phyloP scores from a whole-genome alignment of 179 eudicot genomes.

The Corrigiola litoralis region DNA sequence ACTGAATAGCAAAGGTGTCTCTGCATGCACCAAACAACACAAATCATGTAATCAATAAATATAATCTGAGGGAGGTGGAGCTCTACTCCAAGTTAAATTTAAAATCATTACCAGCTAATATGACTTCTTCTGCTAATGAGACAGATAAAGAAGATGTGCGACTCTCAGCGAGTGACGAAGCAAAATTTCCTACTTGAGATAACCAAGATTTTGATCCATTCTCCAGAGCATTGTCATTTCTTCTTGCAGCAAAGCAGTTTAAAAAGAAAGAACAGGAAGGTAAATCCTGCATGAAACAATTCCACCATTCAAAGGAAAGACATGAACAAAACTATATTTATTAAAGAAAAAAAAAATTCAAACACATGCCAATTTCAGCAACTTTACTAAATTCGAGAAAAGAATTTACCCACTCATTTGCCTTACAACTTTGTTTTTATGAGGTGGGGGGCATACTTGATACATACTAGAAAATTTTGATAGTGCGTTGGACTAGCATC shows the following conservation, averaged over 20 bases:
- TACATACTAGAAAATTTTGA: too few species aligned
- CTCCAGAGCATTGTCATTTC: slow-evolving; percentile 17
- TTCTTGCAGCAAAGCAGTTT: slow-evolving; percentile 26
- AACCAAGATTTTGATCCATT: slow-evolving; percentile 52
- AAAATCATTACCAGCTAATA: slow-evolving; percentile 46
- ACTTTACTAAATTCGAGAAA: too few species aligned
- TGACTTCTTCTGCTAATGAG: slow-evolving; percentile 40
- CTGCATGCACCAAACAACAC: slow-evolving; percentile 34
- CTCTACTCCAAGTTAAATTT: background rate
- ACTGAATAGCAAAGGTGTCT: slow-evolving; percentile 60
- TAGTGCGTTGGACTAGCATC: too few species aligned
- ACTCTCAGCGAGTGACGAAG: slow-evolving; percentile 30
- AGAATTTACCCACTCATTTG: too few species aligned
- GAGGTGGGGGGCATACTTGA: too few species aligned
- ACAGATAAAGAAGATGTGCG: slow-evolving; percentile 38
- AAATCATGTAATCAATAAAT: background rate
- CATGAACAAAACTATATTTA: too few species aligned
- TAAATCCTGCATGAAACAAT: slow-evolving; percentile 56
- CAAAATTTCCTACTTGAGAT: slow-evolving; percentile 41
- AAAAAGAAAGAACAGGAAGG: slow-evolving; percentile 40
- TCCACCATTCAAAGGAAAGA: slow-evolving; percentile 8
- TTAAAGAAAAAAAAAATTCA: too few species aligned
- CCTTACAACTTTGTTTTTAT: too few species aligned
- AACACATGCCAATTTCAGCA: too few species aligned
- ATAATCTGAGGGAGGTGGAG: background rate